Evolutionary conservation across 441 rosid genomes (phyloP).

Genomic region (Eruca vesicaria): DNA sequence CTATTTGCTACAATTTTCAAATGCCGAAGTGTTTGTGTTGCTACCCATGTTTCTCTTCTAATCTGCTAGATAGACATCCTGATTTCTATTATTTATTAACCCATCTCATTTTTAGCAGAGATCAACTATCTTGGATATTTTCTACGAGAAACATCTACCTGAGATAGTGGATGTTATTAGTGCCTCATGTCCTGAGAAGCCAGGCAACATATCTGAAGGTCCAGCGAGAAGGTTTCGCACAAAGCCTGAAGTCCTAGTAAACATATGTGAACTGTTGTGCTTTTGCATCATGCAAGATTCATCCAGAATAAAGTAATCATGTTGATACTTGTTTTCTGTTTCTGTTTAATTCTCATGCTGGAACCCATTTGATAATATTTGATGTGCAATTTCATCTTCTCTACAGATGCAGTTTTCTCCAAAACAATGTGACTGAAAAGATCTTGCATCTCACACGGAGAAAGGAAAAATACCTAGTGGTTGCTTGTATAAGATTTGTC

Average conservation of each 20-base stretch:
- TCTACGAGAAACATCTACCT: slow-evolving; percentile 94
- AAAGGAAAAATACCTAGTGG: slow-evolving; percentile 91
- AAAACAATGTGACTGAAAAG: slow-evolving; percentile 77
- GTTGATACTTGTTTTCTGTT: slow-evolving; percentile 16
- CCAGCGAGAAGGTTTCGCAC: slow-evolving; percentile 46
- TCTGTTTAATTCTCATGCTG: slow-evolving; percentile 17
- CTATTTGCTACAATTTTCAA: slow-evolving; percentile 2
- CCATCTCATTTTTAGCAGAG: slow-evolving; percentile 56
- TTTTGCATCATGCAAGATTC: slow-evolving; percentile 97
- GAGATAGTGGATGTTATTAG: slow-evolving; percentile 86
- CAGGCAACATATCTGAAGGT: slow-evolving; percentile 47
- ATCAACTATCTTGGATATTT: slow-evolving; percentile 82
- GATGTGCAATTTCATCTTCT: slow-evolving; percentile 28
- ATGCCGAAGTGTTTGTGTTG: background rate
- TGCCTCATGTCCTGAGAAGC: slow-evolving; percentile 66
- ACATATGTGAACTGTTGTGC: slow-evolving; percentile 93
- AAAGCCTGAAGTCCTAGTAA: slow-evolving; percentile 90
- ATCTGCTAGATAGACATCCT: slow-evolving; percentile 14
- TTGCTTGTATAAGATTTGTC: slow-evolving; percentile 92
- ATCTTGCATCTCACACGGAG: slow-evolving; percentile 81
- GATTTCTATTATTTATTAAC: background rate
- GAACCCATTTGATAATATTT: slow-evolving; percentile 14
- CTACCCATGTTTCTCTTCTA: slow-evolving; percentile 20
- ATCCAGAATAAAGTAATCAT: slow-evolving; percentile 80
- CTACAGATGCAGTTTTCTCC: slow-evolving; percentile 93